phyloP scores from a whole-genome alignment of 1,284 basidiomycete genomes.

The Lentinula novae-zelandiae region DNA sequence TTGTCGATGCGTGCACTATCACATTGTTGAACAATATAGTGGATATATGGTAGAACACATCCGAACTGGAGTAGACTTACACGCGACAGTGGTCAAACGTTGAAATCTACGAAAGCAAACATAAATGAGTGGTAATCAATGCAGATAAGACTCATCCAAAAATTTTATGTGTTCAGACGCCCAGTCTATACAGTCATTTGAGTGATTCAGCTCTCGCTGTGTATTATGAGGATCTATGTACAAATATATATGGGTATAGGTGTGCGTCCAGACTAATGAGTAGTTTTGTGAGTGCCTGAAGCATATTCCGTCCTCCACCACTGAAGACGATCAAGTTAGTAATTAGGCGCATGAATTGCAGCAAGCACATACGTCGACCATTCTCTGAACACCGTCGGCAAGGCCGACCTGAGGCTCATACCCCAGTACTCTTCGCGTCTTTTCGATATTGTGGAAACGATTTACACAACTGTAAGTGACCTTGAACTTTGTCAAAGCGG shows the following conservation, averaged over 20 bases:
- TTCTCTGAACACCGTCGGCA: constrained; percentile 82
- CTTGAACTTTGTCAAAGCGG: constrained; percentile 88
- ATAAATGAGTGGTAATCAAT: no score
- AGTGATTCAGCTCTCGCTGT: background rate
- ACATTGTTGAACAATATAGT: no score
- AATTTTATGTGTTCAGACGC: no score
- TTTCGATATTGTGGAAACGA: constrained; percentile 95
- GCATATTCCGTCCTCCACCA: constrained; percentile 9
- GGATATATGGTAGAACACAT: no score
- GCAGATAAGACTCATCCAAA: no score
- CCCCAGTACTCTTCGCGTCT: constrained; percentile 86
- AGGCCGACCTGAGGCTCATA: constrained; percentile 91
- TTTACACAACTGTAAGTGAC: constrained; percentile 73
- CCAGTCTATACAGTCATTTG: background rate
- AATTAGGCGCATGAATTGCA: background rate
- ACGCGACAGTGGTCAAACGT: no score
- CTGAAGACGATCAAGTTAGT: background rate
- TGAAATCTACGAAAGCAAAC: no score
- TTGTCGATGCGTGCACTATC: no score
- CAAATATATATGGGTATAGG: constrained; percentile 3
- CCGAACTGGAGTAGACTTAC: no score
- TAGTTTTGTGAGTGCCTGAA: constrained; percentile 4
- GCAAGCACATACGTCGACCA: constrained; percentile 44
- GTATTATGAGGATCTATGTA: background rate
- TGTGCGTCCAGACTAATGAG: background rate